Conservation (phyloP, 1,284 basidiomycete species). For the Ustilago esculenta region DNA sequence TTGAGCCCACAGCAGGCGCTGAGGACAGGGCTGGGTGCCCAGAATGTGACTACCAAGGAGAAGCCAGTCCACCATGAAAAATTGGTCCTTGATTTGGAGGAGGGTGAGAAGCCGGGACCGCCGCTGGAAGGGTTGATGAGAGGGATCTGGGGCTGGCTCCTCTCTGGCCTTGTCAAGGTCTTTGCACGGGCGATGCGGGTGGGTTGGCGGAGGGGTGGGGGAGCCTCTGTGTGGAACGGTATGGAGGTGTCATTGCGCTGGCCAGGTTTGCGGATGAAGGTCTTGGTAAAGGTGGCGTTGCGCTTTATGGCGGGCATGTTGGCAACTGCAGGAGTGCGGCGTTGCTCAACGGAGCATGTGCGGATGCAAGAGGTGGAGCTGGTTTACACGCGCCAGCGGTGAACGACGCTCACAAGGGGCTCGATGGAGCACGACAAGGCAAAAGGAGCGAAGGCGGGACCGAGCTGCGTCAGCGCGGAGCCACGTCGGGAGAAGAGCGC, state of each 20-base stretch:
- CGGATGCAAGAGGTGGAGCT: not conserved
- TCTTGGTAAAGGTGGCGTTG: constrained; percentile 53
- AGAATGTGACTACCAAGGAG: constrained; percentile 58
- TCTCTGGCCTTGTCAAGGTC: constrained; percentile 79
- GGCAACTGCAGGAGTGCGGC: not conserved
- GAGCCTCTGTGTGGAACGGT: constrained; percentile 57
- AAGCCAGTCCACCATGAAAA: constrained; percentile 55
- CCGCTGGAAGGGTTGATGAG: constrained; percentile 76
- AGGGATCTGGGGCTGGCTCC: constrained; percentile 73
- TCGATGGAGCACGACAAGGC: too few species aligned
- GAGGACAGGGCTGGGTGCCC: constrained; percentile 63
- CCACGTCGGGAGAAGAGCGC: too few species aligned
- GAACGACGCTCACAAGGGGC: too few species aligned
- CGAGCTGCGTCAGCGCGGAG: too few species aligned
- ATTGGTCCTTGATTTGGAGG: constrained; percentile 7
- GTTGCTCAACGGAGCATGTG: constrained; percentile 1
- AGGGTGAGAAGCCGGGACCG: constrained; percentile 39
- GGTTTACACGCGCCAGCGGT: not conserved
- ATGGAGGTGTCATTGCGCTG: constrained; percentile 53
- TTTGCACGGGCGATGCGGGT: constrained; percentile 61
- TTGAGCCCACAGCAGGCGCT: constrained; percentile 65
- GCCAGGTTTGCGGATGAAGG: constrained; percentile 62
- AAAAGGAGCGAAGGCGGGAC: too few species aligned
- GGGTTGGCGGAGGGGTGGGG: constrained; percentile 63
- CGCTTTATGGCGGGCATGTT: constrained; percentile 41